Evolutionary conservation across 2,329 filamentous ascomycete species (phyloP), one percentile per base, ranked within the genome.

Genomic region (Chaetomiaceae sp.): DNA sequence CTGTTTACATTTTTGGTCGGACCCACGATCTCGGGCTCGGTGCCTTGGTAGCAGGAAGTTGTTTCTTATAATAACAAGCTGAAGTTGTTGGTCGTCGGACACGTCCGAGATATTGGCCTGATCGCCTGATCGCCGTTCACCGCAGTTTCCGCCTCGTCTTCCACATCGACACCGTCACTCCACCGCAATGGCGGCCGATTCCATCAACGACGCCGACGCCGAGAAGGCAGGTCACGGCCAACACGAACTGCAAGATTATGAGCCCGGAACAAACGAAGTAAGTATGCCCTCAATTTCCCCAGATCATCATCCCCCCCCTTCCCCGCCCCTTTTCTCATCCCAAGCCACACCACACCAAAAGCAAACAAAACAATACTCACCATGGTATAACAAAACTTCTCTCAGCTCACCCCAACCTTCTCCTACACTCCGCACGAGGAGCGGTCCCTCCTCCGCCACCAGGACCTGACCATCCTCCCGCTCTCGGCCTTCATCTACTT

Each of bases 401-500:
- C 20, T n/a, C 27, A 14, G n/a, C 30, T 21, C 11, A 9, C 30
- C 6, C 33, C 20, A 14, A 8, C 14, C 32, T 4, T 43, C 13
- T 2, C 36, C 30, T 61, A 55, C 53, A 57, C 56, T 5, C 16
- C 32, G 4, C 46, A 83, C 82, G 54, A 87, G 73, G 10, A 88
- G 75, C 67, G 84, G 77, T 66, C 87, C 5, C 51, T 63, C 11
- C 41, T 63, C 40, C 48, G 76, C 67, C 82, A 80, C 61, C 82
- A 86, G 61, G 85, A 87, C 64, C 54, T 79, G 16, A 75, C 79
- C 50, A 84, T 87, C 52, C 71, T 87, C 13, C 84, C 85, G 1
- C 69, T 87, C 13, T 80, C 75, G n/a, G 79, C 81, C 6, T 71
- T 67, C 48, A 84, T 87, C 46, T 87, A 86, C 65, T 74, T 87